Evolutionary conservation across 208 protist genomes (phyloP).

Genomic region (Acanthamoeba sp.): DNA sequence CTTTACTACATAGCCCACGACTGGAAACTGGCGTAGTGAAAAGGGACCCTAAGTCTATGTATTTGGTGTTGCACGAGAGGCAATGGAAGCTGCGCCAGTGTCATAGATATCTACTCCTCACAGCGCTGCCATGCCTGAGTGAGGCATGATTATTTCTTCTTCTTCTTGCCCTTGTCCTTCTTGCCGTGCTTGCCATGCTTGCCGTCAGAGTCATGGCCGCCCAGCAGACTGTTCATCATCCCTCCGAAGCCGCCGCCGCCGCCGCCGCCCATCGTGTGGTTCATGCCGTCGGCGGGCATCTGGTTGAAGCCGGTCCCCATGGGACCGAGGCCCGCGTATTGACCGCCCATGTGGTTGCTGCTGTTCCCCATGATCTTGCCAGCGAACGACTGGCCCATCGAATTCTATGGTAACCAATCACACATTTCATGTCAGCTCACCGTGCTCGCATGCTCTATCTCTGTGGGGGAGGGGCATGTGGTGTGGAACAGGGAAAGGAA

Average conservation of each 20-base stretch:
- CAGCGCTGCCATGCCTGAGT: neutral
- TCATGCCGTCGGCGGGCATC: neutral
- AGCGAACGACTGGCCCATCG: neutral
- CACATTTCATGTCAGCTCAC: too few relatives aligned
- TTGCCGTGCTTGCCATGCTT: neutral
- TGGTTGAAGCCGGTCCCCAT: neutral
- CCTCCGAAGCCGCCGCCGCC: neutral
- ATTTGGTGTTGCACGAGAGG: too few relatives aligned
- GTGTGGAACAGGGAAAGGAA: too few relatives aligned
- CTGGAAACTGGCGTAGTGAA: too few relatives aligned
- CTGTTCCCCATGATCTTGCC: neutral
- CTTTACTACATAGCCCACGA: too few relatives aligned
- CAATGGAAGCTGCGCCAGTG: too few relatives aligned
- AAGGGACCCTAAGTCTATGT: too few relatives aligned
- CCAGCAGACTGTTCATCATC: conserved; percentile 2
- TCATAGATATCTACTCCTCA: too few relatives aligned
- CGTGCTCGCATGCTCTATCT: too few relatives aligned
- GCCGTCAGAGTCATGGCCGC: neutral
- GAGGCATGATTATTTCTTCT: neutral
- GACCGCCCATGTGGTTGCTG: neutral
- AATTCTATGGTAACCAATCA: neutral
- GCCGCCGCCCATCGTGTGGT: neutral
- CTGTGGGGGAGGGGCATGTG: too few relatives aligned
- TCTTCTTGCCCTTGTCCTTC: conserved; percentile 21
- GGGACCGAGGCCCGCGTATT: neutral